phyloP scores from a whole-genome alignment of 2,329 filamentous ascomycete species.

The Rhynchosporium agropyri region DNA sequence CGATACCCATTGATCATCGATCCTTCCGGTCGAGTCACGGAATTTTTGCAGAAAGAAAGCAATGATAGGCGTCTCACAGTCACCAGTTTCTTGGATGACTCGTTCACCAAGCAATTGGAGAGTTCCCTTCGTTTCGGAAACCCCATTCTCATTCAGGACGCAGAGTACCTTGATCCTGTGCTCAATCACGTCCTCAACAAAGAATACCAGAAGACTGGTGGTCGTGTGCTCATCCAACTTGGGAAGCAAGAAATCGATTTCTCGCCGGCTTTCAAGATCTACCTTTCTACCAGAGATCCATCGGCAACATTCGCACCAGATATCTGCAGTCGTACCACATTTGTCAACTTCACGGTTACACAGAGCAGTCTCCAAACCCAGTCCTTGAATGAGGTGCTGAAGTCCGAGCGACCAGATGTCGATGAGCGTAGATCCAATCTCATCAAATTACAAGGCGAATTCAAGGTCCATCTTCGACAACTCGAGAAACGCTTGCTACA shows the following conservation, averaged over 20 bases:
- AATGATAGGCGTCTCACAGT: conserved; percentile 92
- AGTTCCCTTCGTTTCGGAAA: conserved; percentile 97
- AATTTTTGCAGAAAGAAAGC: conserved; percentile 94
- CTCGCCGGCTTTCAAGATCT: conserved; percentile 93
- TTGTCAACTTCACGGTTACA: conserved; percentile 99
- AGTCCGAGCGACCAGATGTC: conserved; percentile 95
- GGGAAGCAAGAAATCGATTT: conserved; percentile 99
- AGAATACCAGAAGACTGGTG: conserved; percentile 97
- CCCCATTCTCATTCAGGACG: conserved; percentile 97
- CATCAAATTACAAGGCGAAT: conserved; percentile 98
- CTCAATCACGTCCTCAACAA: conserved; percentile 99
- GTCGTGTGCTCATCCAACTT: conserved; percentile 95
- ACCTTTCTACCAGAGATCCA: conserved; percentile 92
- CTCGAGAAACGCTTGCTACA: conserved; percentile 93
- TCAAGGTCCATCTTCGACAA: conserved; percentile 95
- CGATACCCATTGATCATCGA: conserved; percentile 98
- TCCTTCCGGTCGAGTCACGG: conserved; percentile 89
- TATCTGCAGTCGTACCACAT: conserved; percentile 96
- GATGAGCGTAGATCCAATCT: conserved; percentile 95
- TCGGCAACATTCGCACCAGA: conserved; percentile 95
- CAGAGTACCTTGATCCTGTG: conserved; percentile 94
- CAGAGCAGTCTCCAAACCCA: conserved; percentile 98
- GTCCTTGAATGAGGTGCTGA: conserved; percentile 94
- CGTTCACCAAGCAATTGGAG: conserved; percentile 96
- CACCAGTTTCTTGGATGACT: conserved; percentile 97